Base-by-base conservation (phyloP, 2,329 filamentous ascomycete species). In the Hansfordia pulvinata region DNA sequence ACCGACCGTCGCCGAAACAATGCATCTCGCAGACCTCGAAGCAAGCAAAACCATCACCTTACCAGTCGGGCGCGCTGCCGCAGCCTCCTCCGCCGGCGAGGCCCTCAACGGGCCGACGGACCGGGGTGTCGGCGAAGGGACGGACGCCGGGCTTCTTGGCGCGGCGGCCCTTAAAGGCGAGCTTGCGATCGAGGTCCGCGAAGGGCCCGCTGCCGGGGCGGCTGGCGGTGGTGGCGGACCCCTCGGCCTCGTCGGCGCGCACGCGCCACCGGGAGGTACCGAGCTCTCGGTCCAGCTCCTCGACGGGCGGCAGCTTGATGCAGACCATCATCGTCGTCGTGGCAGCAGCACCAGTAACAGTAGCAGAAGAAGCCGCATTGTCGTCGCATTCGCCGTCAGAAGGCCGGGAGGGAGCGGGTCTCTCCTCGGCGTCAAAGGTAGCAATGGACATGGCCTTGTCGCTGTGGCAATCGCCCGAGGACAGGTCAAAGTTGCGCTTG, bases 401-500 rank as follows among this genome's bases (percentile, higher is more conserved):
- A n/a, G n/a, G n/a, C n/a, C n/a, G n/a, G n/a, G n/a, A n/a, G n/a
- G n/a, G n/a, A n/a, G n/a, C n/a, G n/a, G n/a, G n/a, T n/a, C n/a
- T n/a, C n/a, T n/a, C n/a, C 50, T 93, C 80, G 4, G 72, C 73
- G 0, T 69, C 67, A 49, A 93, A 93, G 0, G 78, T 86, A 4
- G 84, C 83, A 41, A 93, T 86, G 38, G 76, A 84, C 36, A 90
- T 63, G 12, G 62, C 62, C 18, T 67, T 62, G 49, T 93, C 84
- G 45, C 77, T 88, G 27, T 65, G 69, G 53, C 85, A 92, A 11
- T 67, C 62, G 2, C 84, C 83, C 1, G 69, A 65, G 20, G 62
- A 64, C 22, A 93, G 70, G 44, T 83, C 73, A 49, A 79, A 93
- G 56, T 93, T 93, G 38, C 83, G 74, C 60, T 93, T 93, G 60